Evolutionary conservation across 2,329 filamentous ascomycete genomes (phyloP).

Genomic region (Hawksworthiomyces lignivorus): DNA sequence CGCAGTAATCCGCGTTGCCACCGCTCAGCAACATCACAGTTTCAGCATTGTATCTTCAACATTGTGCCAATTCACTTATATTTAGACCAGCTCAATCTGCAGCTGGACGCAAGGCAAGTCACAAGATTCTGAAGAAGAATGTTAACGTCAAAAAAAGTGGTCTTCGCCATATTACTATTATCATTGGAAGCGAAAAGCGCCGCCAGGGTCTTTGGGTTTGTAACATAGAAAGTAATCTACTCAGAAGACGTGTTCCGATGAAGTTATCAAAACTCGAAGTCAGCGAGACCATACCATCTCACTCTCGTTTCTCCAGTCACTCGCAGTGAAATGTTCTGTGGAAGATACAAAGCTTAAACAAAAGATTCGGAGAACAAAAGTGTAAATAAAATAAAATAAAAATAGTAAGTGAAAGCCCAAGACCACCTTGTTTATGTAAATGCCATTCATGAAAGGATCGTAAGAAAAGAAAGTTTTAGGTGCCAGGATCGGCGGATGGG

Average conservation of each 20-base stretch:
- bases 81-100: no score
- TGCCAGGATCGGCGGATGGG: no score
- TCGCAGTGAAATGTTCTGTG: no score
- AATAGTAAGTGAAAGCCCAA: conserved; percentile 12
- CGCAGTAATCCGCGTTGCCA: no score
- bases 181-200: conserved; percentile 11
- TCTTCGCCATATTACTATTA: conserved; percentile 18
- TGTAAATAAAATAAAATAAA: conserved; percentile 2
- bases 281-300: no score
- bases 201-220: conserved; percentile 8
- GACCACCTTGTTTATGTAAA: conserved; percentile 19
- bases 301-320: no score
- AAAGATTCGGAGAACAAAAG: conserved; percentile 2
- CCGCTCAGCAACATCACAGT: no score
- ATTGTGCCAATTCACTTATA: no score
- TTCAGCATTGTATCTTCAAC: no score
- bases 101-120: no score
- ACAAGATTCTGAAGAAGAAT: no score
- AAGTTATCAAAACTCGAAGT: no score
- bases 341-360: background rate
- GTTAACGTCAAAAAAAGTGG: conserved; percentile 14
- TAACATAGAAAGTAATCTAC: conserved; percentile 1
- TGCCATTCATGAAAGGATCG: conserved; percentile 46
- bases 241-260: background rate
- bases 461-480: conserved; percentile 35